A percentile compares a stretch with the other conserved stretches of the same genome.
Conservation (phyloP, 2,329 filamentous ascomycete genomes). For the Acephala macrosclerotiorum region DNA sequence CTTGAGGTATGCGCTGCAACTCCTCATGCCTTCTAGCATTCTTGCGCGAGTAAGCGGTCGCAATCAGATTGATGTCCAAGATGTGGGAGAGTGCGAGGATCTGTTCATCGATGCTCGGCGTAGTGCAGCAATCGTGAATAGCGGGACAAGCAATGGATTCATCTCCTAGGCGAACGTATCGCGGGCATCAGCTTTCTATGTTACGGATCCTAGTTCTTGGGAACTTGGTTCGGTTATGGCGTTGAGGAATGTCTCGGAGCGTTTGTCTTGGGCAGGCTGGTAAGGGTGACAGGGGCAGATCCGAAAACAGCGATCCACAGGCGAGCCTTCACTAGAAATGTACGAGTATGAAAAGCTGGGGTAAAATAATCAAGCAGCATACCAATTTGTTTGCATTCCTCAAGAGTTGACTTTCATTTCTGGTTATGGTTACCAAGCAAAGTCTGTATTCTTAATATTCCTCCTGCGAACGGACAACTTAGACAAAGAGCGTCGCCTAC, state of each 20-base stretch:
- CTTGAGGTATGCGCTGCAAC: conserved; percentile 89
- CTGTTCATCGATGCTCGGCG: conserved; percentile 84
- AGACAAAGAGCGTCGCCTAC: conserved; percentile 42
- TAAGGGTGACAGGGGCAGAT: conserved; percentile 16
- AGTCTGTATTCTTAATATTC: conserved; percentile 23
- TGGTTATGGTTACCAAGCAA: conserved; percentile 29
- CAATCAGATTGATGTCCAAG: conserved; percentile 77
- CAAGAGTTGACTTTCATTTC: conserved; percentile 23
- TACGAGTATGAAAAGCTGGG: conserved; percentile 33
- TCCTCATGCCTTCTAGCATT: conserved; percentile 74
- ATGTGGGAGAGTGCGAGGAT: conserved; percentile 83
- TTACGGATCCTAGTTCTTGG: conserved; percentile 20
- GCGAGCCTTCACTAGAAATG: conserved; percentile 29
- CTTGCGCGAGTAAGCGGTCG: conserved; percentile 85
- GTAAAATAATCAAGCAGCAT: conserved; percentile 27
- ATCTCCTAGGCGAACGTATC: conserved; percentile 40
- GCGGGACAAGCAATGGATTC: conserved; percentile 70
- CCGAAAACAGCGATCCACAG: conserved; percentile 27
- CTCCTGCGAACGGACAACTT: conserved; percentile 35
- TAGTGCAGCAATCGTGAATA: conserved; percentile 73
- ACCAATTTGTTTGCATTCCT: conserved; percentile 29
- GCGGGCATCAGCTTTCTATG: conserved; percentile 26
- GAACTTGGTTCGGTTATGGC: conserved; percentile 30
- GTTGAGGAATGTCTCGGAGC: conserved; percentile 36
- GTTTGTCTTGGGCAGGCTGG: conserved; percentile 28